A percentile compares a stretch with the other conserved stretches of the same genome.
Evolutionary conservation across 352 stramenopile genomes (phyloP).

Genomic region (Pythium brassicae): DNA sequence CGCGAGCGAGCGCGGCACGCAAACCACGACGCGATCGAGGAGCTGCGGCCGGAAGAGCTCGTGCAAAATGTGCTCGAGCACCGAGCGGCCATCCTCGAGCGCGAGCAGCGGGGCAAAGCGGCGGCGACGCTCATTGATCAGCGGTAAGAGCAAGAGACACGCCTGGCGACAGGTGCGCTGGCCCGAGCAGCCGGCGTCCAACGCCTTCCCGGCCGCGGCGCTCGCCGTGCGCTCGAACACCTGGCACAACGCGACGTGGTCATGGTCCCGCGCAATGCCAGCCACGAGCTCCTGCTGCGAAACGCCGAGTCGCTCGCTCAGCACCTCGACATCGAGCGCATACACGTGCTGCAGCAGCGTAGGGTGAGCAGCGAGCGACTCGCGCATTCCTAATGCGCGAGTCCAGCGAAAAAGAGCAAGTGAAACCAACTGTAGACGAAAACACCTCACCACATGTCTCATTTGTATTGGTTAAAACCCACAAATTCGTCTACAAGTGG

Average conservation of each 20-base stretch:
- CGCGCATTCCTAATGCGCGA: not conserved
- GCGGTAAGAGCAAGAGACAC: constrained; percentile 16
- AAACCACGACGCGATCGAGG: constrained; percentile 19
- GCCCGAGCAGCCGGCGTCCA: too few species aligned
- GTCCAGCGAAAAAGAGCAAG: not conserved
- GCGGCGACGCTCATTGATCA: not conserved
- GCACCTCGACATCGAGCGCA: constrained; percentile 16
- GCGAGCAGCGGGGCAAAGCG: not conserved
- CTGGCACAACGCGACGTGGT: constrained; percentile 12
- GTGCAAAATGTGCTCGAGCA: constrained; percentile 13
- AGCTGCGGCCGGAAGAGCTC: constrained; percentile 13
- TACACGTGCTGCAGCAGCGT: constrained; percentile 21
- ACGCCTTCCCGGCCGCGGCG: too few species aligned
- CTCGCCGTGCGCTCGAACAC: constrained; percentile 10
- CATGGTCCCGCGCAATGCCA: constrained; percentile 15
- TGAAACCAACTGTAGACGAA: too few species aligned
- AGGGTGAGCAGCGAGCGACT: not conserved
- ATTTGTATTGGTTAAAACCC: too few species aligned
- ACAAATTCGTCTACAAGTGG: too few species aligned
- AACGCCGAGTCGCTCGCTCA: constrained; percentile 19
- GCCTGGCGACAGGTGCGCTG: constrained; percentile 10
- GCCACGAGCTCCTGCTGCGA: constrained; percentile 22
- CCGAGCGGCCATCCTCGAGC: not conserved
- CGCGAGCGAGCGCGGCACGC: not conserved
- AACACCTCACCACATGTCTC: too few species aligned